phyloP scores from a whole-genome alignment of 2,329 filamentous ascomycete genomes.

The Alternaria solani region DNA sequence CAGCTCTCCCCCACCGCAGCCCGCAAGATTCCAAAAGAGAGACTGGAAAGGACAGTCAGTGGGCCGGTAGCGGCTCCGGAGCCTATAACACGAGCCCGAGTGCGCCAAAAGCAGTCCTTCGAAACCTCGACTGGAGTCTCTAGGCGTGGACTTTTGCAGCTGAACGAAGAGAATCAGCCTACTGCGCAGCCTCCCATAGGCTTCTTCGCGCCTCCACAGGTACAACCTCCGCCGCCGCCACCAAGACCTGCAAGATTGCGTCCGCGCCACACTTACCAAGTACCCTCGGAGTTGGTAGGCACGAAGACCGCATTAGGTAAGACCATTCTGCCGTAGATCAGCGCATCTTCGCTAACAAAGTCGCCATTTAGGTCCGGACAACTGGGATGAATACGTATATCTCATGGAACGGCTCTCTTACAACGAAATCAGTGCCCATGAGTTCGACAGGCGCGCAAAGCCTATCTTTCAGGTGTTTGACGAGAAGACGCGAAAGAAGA shows the following conservation, averaged over 20 bases:
- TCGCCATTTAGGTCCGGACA: slow-evolving; percentile 1
- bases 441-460: slow-evolving; percentile 9
- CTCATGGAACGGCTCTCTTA: slow-evolving; percentile 18
- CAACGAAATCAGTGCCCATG: slow-evolving; percentile 6
- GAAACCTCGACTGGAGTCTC: background rate
- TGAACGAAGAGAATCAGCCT: background rate
- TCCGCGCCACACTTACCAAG: slow-evolving; percentile 13
- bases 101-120: background rate
- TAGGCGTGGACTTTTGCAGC: background rate
- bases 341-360: background rate
- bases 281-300: slow-evolving; percentile 18
- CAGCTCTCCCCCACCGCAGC: background rate
- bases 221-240: background rate
- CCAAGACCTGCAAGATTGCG: background rate
- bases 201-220: background rate
- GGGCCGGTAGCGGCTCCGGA: background rate
- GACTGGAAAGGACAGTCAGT: background rate
- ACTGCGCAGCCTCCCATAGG: background rate
- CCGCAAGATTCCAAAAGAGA: background rate
- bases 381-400: slow-evolving; percentile 26
- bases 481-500: slow-evolving; percentile 4
- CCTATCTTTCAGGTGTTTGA: slow-evolving; percentile 14
- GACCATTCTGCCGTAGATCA: background rate
- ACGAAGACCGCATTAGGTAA: slow-evolving; percentile 22
- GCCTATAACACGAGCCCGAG: background rate